Percentiles rank a stretch among this genome's conserved stretches.
These are phyloP conservation scores for Lentinula sp. DNA, from an alignment of 768 basidiomycete genomes.

Conservation along the genomic window DNA sequence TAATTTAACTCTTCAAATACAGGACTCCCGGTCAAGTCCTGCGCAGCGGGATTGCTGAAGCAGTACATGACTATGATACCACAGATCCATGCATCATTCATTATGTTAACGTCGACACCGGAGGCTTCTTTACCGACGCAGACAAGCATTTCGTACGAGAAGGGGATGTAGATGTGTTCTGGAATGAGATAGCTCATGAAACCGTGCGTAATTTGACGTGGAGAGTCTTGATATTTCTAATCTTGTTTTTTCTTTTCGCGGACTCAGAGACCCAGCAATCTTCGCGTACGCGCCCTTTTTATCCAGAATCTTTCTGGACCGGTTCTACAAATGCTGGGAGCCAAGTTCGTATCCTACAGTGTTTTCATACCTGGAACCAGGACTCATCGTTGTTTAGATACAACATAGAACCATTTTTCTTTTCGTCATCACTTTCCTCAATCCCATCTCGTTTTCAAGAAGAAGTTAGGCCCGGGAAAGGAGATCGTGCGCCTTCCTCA, in stretches of 20 bases:
- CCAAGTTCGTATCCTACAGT: slow-evolving; percentile 29
- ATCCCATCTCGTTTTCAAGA: slow-evolving; percentile 65
- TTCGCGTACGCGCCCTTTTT: slow-evolving; percentile 46
- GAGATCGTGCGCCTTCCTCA: slow-evolving; percentile 43
- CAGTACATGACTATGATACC: slow-evolving; percentile 23
- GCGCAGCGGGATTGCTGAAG: slow-evolving; percentile 28
- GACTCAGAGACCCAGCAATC: slow-evolving; percentile 22
- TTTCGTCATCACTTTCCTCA: slow-evolving; percentile 59
- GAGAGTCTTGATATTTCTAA: too few relatives aligned
- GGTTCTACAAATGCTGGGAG: slow-evolving; percentile 51
- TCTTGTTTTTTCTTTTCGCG: too few relatives aligned
- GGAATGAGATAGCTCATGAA: slow-evolving; percentile 27
- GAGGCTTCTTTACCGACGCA: slow-evolving; percentile 27
- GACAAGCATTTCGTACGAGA: slow-evolving; percentile 17
- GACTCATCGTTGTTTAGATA: slow-evolving; percentile 26
- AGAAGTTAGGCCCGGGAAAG: slow-evolving; percentile 25
- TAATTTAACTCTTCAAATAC: slow-evolving; percentile 30
- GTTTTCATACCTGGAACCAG: too few relatives aligned
- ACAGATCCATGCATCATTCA: slow-evolving; percentile 24
- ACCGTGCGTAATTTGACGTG: not conserved
- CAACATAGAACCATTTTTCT: slow-evolving; percentile 58
- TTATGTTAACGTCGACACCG: slow-evolving; percentile 32
- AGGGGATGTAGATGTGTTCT: slow-evolving; percentile 21
- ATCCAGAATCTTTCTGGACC: slow-evolving; percentile 43
- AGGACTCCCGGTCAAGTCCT: slow-evolving; percentile 44